phyloP scores from a whole-genome alignment of 805 yeast species.

The Yarrowia phangngaensis region DNA sequence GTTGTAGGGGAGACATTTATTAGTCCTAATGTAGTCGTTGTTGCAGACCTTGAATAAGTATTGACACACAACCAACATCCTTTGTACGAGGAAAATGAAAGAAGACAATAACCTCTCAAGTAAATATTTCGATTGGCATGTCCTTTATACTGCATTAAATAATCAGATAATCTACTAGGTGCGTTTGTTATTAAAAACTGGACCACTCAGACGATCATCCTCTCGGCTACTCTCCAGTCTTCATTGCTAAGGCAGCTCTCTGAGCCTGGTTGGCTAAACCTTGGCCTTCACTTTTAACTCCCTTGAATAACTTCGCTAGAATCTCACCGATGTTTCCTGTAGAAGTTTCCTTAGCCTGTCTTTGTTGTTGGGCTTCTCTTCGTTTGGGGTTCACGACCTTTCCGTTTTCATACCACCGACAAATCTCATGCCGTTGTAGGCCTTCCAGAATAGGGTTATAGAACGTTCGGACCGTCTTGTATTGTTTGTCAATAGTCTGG shows the following conservation, averaged over 20 bases:
- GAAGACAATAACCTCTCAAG: too few relatives aligned
- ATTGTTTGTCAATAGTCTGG: constrained; percentile 57
- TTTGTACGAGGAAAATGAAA: too few relatives aligned
- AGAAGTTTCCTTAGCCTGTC: constrained; percentile 1
- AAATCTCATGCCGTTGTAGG: constrained; percentile 43
- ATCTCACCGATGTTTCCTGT: constrained; percentile 3
- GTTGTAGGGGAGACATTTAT: too few relatives aligned
- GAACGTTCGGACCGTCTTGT: constrained; percentile 62
- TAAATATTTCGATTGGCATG: too few relatives aligned
- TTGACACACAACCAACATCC: too few relatives aligned
- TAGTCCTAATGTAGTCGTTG: too few relatives aligned
- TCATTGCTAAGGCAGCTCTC: constrained; percentile 18
- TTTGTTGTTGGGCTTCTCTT: constrained; percentile 28
- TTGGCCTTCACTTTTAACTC: constrained; percentile 13
- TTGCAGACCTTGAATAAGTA: too few relatives aligned
- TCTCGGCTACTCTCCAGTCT: constrained; percentile 9
- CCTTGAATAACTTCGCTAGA: constrained; percentile 16
- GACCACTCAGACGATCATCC: too few relatives aligned
- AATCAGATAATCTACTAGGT: too few relatives aligned
- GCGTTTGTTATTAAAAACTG: too few relatives aligned
- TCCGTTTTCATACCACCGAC: constrained; percentile 25
- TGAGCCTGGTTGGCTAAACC: constrained; percentile 24
- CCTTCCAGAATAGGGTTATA: constrained; percentile 67
- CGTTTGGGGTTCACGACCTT: constrained; percentile 32
- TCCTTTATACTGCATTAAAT: too few relatives aligned